Base-by-base conservation (phyloP, 1,284 basidiomycete genomes). In the Austroboletus niveus region DNA sequence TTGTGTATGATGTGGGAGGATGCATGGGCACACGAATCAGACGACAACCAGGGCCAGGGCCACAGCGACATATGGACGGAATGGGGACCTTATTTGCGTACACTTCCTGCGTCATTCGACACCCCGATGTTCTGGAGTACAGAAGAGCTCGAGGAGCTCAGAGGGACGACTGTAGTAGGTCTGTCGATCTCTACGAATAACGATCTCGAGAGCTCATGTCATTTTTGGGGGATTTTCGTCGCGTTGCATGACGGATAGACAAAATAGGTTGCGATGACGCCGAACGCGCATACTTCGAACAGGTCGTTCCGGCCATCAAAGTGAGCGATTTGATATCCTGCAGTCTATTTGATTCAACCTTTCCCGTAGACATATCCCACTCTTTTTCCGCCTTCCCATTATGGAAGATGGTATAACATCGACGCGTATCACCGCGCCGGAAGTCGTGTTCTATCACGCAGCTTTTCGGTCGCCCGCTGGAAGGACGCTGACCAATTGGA, bases 1-100 rank as follows among this genome's bases (percentile, higher is more conserved):
- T 74, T 98, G 22, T 91, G 87, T 57, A 89, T 98, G 86, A 93
- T 98, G 89, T 98, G 90, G 87, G 96, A 98, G 69, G 81, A 82
- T 47, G 78, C 84, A 10, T 67, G 64, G 60, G 48, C 57, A 14
- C 45, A 67, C n/a, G 61, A 66, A 49, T 43, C 11, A 5, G 47
- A 54, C 40, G 7, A 5, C 5, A 20, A 22, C 24, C 48, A 27
- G 1, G 4, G 73, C 29, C 50, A 32, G 0, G 4, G 73, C 72
- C 52, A 82, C 81, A 0, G 73, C 72, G 49, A 82, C 81, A 0
- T 62, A 31, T 47, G 31, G 9, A 32, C 46, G 9, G 61, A 74
- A 22, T 91, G 64, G 66, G 61, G 57, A 5, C 56, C 64, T 2
- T 65, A 65, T 31, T 54, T 65, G 51, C 56, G 48, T 85, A 41